Evolutionary conservation across 208 protist species (phyloP).

Genomic region (Trypanosoma avium): DNA sequence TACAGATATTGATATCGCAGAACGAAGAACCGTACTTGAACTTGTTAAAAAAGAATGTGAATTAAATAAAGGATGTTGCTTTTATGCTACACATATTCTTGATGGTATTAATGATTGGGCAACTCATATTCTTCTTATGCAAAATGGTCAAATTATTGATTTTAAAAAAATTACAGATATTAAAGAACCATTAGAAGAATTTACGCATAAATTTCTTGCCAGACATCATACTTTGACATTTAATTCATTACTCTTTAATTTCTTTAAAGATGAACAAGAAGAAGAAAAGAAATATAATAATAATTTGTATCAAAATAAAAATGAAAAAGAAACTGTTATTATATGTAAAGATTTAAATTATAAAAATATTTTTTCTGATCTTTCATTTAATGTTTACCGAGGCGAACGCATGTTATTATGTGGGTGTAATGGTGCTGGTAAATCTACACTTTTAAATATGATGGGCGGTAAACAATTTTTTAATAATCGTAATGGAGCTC

Average conservation of each 20-base stretch:
- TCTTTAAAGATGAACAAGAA: neutral
- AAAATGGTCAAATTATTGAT: conserved; percentile 37
- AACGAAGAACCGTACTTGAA: conserved; percentile 62
- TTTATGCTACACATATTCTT: conserved; percentile 89
- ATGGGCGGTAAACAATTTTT: conserved; percentile 89
- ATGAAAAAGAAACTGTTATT: conserved; percentile 38
- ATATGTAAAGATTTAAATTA: conserved; percentile 51
- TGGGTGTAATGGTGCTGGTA: conserved; percentile 94
- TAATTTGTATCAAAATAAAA: neutral
- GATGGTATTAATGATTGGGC: conserved; percentile 76
- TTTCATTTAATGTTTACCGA: conserved; percentile 52
- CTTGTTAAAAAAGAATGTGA: conserved; percentile 51
- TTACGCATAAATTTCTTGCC: conserved; percentile 53
- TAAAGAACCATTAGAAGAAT: conserved; percentile 42
- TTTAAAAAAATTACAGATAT: conserved; percentile 41
- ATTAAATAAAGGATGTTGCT: conserved; percentile 35
- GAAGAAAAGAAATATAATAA: neutral
- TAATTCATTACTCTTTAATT: neutral
- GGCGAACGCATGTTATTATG: conserved; percentile 86
- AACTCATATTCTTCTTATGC: conserved; percentile 70
- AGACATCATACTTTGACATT: neutral
- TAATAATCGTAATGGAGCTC: conserved; percentile 36
- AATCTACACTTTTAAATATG: conserved; percentile 93
- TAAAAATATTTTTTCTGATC: conserved; percentile 57
- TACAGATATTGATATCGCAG: conserved; percentile 80